phyloP scores from a whole-genome alignment of 164 flowering plant genomes.

The Kalanchoe fedtschenkoi region DNA sequence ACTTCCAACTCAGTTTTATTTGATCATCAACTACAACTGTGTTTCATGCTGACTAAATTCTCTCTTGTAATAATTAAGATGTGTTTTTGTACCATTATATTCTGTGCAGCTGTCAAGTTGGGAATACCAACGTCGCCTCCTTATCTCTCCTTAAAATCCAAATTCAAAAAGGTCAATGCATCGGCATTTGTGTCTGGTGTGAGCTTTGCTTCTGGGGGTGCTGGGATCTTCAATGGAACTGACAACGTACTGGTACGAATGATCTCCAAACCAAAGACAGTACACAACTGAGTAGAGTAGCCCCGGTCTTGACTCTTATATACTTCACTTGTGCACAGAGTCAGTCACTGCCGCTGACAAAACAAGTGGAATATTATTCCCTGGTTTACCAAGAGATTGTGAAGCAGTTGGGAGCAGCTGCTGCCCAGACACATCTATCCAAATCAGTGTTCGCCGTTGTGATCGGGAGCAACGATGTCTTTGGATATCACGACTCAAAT shows the following conservation, averaged over 20 bases:
- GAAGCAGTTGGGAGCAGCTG: slow-evolving; percentile 31
- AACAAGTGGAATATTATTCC: slow-evolving; percentile 41
- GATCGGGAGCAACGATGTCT: slow-evolving; percentile 71
- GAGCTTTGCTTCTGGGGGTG: slow-evolving; percentile 83
- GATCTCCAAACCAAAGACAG: too few species aligned
- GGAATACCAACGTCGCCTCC: slow-evolving; percentile 53
- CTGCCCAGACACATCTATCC: slow-evolving; percentile 26
- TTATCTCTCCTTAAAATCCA: slow-evolving; percentile 32
- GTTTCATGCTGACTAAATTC: too few species aligned
- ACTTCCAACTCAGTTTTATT: neutral
- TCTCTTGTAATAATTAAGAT: too few species aligned
- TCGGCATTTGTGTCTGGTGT: slow-evolving; percentile 30
- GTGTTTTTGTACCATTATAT: neutral
- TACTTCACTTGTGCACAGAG: slow-evolving; percentile 14
- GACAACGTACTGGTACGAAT: slow-evolving; percentile 32
- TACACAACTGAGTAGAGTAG: too few species aligned
- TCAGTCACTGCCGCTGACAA: slow-evolving; percentile 30
- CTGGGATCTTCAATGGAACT: slow-evolving; percentile 51
- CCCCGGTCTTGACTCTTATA: too few species aligned
- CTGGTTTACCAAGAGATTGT: slow-evolving; percentile 27
- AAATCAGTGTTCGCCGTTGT: slow-evolving; percentile 47
- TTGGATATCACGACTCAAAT: slow-evolving; percentile 26
- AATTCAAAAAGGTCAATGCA: slow-evolving; percentile 14
- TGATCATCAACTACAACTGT: neutral
- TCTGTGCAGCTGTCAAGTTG: slow-evolving; percentile 50